phyloP scores from a whole-genome alignment of 192 early-diverging fungal species.

The Powellomyces hirtus region DNA sequence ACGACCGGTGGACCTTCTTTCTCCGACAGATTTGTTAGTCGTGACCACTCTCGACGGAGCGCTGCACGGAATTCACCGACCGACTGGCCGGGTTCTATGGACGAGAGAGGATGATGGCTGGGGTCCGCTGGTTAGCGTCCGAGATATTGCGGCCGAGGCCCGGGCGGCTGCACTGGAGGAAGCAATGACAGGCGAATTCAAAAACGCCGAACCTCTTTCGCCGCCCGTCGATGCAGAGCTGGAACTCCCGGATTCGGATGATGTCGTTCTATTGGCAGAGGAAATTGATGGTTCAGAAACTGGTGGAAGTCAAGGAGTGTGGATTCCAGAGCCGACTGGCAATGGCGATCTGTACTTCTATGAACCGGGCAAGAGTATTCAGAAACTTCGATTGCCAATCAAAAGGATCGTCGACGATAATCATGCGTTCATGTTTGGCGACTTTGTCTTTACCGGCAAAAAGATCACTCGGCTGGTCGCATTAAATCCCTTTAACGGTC shows the following conservation, averaged over 20 bases:
- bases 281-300: constrained; percentile 3
- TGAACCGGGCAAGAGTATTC: constrained; percentile 32
- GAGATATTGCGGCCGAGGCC: constrained; percentile 12
- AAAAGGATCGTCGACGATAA: constrained; percentile 66
- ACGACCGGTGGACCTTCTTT: background rate
- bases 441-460: constrained; percentile 62
- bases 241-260: background rate
- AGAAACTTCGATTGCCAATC: constrained; percentile 68
- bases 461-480: constrained; percentile 69
- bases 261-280: background rate
- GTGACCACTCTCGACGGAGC: constrained; percentile 74
- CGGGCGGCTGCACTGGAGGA: background rate
- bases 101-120: constrained; percentile 36
- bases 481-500: constrained; percentile 66
- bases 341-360: constrained; percentile 66
- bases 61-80: constrained; percentile 62
- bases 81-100: constrained; percentile 62
- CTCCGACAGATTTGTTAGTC: constrained; percentile 49
- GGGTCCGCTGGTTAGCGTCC: constrained; percentile 41
- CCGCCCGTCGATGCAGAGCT: background rate
- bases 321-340: constrained; percentile 74
- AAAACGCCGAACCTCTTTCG: background rate
- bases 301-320: constrained; percentile 38
- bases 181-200: background rate
- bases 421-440: constrained; percentile 51